Evolutionary conservation across 805 yeast genomes (phyloP).

Genomic region (Osmozyma mogii): DNA sequence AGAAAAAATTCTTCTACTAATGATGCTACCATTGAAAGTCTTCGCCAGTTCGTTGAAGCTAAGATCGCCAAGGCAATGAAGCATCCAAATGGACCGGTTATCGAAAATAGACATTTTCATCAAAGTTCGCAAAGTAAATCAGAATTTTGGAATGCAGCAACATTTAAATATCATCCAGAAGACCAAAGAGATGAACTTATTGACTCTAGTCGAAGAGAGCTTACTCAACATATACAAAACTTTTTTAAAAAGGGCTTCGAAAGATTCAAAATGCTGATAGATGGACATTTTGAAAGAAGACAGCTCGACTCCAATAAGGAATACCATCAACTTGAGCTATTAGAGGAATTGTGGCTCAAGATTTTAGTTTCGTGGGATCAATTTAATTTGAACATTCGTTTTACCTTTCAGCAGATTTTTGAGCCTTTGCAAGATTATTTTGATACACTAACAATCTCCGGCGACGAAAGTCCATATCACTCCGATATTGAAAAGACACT

Average conservation of each 20-base stretch:
- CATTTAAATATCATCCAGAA: no score
- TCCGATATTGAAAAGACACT: slow-evolving; percentile 5
- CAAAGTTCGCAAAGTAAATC: no score
- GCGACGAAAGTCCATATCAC: slow-evolving; percentile 1
- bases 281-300: not conserved
- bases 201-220: no score
- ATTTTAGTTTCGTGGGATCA: slow-evolving; percentile 6
- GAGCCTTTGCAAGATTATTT: slow-evolving; percentile 5
- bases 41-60: no score
- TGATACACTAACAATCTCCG: not conserved
- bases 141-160: no score
- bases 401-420: slow-evolving; percentile 5
- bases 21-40: not conserved
- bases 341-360: slow-evolving; percentile 5
- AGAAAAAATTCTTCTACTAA: not conserved
- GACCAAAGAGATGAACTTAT: no score
- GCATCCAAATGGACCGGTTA: no score
- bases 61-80: no score
- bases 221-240: no score
- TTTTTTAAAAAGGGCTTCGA: slow-evolving; percentile 1
- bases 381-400: slow-evolving; percentile 8
- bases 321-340: not conserved
- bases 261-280: slow-evolving; percentile 4
- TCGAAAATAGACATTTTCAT: no score
- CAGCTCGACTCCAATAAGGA: not conserved